These are phyloP conservation scores for Hyaloscypha bicolor DNA, from an alignment of 495 filamentous ascomycete genomes.

Conservation along the genomic window DNA sequence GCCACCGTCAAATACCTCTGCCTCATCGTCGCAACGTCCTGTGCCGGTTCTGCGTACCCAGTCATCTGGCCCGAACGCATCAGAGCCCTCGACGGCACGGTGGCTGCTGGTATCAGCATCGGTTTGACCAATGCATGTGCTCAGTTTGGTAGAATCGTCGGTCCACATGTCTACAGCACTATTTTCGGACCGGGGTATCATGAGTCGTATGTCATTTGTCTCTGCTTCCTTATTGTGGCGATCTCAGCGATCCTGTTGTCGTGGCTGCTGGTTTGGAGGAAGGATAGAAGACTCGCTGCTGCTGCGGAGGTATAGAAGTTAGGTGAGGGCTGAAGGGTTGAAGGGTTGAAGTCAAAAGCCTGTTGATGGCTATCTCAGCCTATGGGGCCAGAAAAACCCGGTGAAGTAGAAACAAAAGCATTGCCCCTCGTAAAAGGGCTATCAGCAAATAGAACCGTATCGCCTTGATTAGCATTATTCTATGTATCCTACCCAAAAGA, in stretches of 20 bases:
- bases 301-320: too few species aligned
- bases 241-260: constrained; percentile 41
- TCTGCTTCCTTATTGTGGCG: constrained; percentile 40
- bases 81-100: constrained; percentile 43
- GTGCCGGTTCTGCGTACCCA: constrained; percentile 44
- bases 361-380: background rate
- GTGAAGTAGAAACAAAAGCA: background rate
- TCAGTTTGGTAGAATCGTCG: constrained; percentile 47
- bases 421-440: background rate
- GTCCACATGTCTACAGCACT: constrained; percentile 45
- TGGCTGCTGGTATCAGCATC: constrained; percentile 44
- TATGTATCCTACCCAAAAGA: background rate
- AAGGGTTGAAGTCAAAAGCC: background rate
- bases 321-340: too few species aligned
- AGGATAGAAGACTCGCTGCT: constrained; percentile 26
- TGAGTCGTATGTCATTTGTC: constrained; percentile 42
- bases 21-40: constrained; percentile 43
- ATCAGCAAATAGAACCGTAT: background rate
- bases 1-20: constrained; percentile 43
- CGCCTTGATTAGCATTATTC: background rate
- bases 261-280: constrained; percentile 40
- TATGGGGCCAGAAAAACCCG: background rate
- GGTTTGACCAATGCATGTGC: constrained; percentile 49
- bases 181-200: constrained; percentile 45
- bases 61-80: constrained; percentile 52